phyloP scores from a whole-genome alignment of 192 early-diverging fungal species.

The Backusella mclennaniae region DNA sequence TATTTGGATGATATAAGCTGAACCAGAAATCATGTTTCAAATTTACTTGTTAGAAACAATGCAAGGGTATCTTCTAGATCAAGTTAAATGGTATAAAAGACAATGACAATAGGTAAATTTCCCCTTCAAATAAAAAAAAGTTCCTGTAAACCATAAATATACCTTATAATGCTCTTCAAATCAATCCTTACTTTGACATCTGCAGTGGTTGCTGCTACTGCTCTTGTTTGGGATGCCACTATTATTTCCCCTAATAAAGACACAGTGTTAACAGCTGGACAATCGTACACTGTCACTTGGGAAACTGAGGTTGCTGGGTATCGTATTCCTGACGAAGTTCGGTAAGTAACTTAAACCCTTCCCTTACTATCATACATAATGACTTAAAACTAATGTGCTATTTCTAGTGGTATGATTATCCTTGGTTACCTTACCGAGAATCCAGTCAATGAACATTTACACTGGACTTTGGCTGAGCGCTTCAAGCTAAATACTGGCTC shows the following conservation, averaged over 20 bases:
- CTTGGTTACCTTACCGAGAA: conserved; percentile 17
- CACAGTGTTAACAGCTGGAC: conserved; percentile 9
- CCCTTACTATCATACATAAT: background rate
- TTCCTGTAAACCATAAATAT: background rate
- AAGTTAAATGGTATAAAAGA: background rate
- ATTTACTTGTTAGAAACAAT: background rate
- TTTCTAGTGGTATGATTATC: conserved; percentile 13
- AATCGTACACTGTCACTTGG: conserved; percentile 14
- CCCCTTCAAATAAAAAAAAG: background rate
- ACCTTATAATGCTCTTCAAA: background rate
- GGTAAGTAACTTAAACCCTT: background rate
- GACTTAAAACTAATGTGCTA: background rate
- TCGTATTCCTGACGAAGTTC: conserved; percentile 7
- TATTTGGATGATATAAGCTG: background rate
- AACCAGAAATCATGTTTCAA: background rate
- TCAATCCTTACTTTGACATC: background rate
- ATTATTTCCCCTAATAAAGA: background rate
- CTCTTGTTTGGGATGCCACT: conserved; percentile 8
- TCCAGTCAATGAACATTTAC: conserved; percentile 17
- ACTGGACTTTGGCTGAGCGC: conserved; percentile 13
- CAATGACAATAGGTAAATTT: background rate
- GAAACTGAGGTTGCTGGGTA: background rate
- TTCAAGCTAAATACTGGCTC: conserved; percentile 16
- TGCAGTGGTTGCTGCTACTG: background rate
- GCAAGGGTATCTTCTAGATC: background rate